A percentile compares a stretch with the other conserved stretches of the same genome.
phyloP scores from a whole-genome alignment of 495 filamentous ascomycete species.

The Penicillium flavigenum region DNA sequence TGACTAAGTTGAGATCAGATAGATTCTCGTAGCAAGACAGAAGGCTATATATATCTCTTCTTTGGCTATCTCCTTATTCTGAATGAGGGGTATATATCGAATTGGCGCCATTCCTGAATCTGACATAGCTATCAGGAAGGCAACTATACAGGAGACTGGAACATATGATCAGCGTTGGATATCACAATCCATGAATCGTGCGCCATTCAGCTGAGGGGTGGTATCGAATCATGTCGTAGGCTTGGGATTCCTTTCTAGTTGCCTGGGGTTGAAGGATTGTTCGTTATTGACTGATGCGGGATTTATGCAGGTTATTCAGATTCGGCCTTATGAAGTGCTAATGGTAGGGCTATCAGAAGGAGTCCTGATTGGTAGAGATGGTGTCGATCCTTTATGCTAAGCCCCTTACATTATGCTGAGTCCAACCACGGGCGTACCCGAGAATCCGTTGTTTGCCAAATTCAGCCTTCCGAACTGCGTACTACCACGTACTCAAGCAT shows the following conservation, averaged over 20 bases:
- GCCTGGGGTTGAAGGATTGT: not conserved
- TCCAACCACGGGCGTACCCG: not conserved
- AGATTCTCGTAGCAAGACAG: not conserved
- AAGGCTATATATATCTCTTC: not conserved
- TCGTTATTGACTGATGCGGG: not conserved
- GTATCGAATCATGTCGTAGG: not conserved
- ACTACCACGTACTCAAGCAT: not conserved
- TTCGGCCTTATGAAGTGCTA: not conserved
- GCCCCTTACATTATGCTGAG: not conserved
- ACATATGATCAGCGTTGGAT: not conserved
- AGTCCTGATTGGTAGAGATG: not conserved
- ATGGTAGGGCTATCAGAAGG: not conserved
- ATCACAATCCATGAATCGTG: not conserved
- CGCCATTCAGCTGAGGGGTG: not conserved
- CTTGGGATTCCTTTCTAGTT: not conserved
- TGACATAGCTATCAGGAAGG: not conserved
- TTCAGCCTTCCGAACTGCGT: not conserved
- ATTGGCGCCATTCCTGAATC: not conserved
- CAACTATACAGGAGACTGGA: not conserved
- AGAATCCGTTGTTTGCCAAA: not conserved
- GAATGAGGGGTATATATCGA: not conserved
- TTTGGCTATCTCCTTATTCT: not conserved
- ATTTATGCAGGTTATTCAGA: not conserved
- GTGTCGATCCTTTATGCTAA: not conserved
- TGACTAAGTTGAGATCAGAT: not conserved